phyloP scores from a whole-genome alignment of 2,329 filamentous ascomycete genomes.

The Xylaria sp. region DNA sequence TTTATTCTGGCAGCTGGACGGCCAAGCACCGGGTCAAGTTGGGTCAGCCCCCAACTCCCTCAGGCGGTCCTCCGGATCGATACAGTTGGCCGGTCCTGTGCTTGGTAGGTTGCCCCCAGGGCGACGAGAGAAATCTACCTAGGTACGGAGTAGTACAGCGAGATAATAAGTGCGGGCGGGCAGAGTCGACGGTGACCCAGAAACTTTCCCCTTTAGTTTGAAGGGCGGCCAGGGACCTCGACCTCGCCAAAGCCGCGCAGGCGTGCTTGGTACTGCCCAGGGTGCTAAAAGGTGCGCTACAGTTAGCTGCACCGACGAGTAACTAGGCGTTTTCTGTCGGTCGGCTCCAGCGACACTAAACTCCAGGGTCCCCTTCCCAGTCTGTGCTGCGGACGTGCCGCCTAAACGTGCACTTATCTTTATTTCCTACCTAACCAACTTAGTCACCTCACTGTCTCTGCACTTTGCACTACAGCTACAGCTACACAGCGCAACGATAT shows the following conservation, averaged over 20 bases:
- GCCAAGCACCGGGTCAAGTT: not conserved
- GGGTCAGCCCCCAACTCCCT: conserved; percentile 2
- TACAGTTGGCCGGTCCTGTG: conserved; percentile 14
- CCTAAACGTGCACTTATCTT: conserved; percentile 19
- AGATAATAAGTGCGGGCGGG: conserved; percentile 12
- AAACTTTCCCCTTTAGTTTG: conserved; percentile 34
- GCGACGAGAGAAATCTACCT: not conserved
- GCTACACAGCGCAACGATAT: conserved; percentile 22
- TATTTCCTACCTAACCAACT: not conserved
- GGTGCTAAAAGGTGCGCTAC: not conserved
- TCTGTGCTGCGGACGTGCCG: conserved; percentile 13
- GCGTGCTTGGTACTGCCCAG: not conserved
- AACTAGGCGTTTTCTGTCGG: conserved; percentile 7
- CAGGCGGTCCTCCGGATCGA: not conserved
- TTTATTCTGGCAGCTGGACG: conserved; percentile 10
- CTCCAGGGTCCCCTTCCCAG: conserved; percentile 10
- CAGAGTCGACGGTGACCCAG: conserved; percentile 41
- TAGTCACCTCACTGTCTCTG: not conserved
- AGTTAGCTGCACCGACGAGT: not conserved
- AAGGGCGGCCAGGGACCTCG: conserved; percentile 25
- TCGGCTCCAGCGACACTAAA: conserved; percentile 26
- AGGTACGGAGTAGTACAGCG: not conserved
- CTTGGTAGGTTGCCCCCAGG: not conserved
- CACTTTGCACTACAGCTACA: conserved; percentile 7
- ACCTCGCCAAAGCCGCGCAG: conserved; percentile 8